Evolutionary conservation across 495 filamentous ascomycete species (phyloP), one percentile per base, ranked within the genome.

Genomic region (Penicillium atrosanguineum): DNA sequence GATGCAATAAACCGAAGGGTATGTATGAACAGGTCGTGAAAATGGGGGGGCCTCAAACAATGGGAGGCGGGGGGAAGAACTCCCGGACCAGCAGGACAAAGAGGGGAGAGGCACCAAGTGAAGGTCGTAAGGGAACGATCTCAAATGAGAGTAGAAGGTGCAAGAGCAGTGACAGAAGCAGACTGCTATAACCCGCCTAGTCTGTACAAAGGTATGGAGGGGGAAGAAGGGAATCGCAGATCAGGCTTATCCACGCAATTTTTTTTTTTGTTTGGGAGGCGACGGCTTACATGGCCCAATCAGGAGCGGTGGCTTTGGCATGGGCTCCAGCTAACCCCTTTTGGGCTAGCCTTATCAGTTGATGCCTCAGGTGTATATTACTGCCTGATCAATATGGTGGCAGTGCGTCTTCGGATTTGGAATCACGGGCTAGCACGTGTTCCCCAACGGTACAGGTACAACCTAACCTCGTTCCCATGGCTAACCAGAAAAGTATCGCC

Each of bases 181-280:
- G 16, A 40, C 38, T 40, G 38, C 6, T 44, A 38, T 26, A 60
- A 55, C 47, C 52, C 57, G 50, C 52, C 31, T 46, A 14, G 31
- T 31, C 48, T 55, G 44, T 55, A 49, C 39, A 47, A 47, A 50
- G 44, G 44, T 44, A 36, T 20, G 50, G 29, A 49, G 50, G 40
- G 44, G 34, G 21, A 40, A 44, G 37, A 36, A 25, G 31, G 28
- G 40, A 29, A 25, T 23, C 48, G 44, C 43, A 16, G 41, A 48
- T 44, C 55, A 31, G 52, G 56, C 60, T 63, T 59, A 63, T 53
- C 55, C 52, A 56, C 48, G 46, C 48, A 50, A 53, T 59, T 59
- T 63, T 63, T 62, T 59, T 61, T 63, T 63, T 63, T 56, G 48
- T 60, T 63, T 63, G 48, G 60, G 60, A 46, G 53, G 46, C 53